Conservation (phyloP, 805 yeast species). For the Millerago galiae region DNA sequence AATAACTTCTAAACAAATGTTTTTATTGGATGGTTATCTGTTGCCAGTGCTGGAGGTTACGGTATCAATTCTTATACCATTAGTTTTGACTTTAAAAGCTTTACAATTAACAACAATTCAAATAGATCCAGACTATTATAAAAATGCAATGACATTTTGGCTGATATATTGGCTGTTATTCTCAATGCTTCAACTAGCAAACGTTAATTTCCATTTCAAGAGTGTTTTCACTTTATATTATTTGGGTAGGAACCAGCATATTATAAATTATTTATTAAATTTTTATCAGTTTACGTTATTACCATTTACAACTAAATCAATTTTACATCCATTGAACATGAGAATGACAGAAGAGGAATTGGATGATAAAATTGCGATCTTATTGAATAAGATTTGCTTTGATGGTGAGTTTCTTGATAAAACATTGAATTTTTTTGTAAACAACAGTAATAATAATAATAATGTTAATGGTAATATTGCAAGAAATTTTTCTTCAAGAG, state of each 20-base stretch:
- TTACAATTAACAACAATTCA: conserved; percentile 6
- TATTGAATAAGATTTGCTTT: conserved; percentile 4
- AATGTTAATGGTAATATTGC: no score
- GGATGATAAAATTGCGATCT: conserved; percentile 2
- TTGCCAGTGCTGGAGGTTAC: conserved; percentile 13
- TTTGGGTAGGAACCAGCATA: conserved; percentile 1
- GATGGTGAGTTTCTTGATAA: conserved; percentile 2
- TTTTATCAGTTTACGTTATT: conserved; percentile 8
- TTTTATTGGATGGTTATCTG: conserved; percentile 12
- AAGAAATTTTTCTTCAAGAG: not conserved
- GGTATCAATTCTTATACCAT: conserved; percentile 12
- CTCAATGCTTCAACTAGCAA: conserved; percentile 8
- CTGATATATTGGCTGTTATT: conserved; percentile 16
- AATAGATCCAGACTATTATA: conserved; percentile 1
- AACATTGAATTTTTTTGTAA: not conserved
- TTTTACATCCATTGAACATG: conserved; percentile 1
- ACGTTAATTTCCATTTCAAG: conserved; percentile 14
- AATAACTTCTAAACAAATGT: not conserved
- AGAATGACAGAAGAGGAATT: conserved; percentile 1
- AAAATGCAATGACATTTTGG: conserved; percentile 15
- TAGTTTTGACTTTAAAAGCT: conserved; percentile 17
- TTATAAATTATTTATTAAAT: conserved; percentile 4
- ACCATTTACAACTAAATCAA: conserved; percentile 1
- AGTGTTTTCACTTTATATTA: conserved; percentile 12
- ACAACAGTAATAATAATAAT: not conserved